A percentile compares a stretch with the other conserved stretches of the same genome.
Conservation (phyloP, 2,329 filamentous ascomycete species). For the Calonectria honghensis region DNA sequence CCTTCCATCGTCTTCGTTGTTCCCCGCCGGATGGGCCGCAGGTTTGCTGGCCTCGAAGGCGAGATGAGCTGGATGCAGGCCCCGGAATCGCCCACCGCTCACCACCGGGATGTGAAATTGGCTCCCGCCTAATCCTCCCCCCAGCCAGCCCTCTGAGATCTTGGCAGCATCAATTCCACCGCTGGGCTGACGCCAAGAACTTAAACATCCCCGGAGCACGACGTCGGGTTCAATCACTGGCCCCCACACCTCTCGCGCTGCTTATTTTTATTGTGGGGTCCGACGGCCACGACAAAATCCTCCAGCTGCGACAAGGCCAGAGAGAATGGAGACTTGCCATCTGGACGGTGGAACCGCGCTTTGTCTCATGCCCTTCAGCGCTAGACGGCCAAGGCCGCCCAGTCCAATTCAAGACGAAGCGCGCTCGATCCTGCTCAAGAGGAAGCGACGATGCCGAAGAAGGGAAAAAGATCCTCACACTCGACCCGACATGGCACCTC, state of each 20-base stretch:
- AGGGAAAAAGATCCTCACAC: background rate
- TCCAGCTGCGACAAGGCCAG: background rate
- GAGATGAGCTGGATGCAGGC: slow-evolving; percentile 19
- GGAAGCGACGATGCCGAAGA: background rate
- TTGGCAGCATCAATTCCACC: slow-evolving; percentile 28
- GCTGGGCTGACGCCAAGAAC: slow-evolving; percentile 30
- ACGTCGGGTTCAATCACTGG: slow-evolving; percentile 9
- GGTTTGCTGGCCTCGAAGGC: slow-evolving; percentile 17
- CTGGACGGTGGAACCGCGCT: slow-evolving; percentile 22
- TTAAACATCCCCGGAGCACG: slow-evolving; percentile 22
- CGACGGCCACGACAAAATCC: slow-evolving; percentile 4
- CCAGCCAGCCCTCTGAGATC: slow-evolving; percentile 16
- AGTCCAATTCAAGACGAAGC: background rate
- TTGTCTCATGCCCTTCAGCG: slow-evolving; percentile 16
- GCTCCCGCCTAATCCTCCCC: background rate
- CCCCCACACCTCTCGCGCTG: slow-evolving; percentile 12
- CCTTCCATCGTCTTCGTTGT: background rate
- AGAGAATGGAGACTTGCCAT: slow-evolving; percentile 2
- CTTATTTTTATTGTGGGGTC: slow-evolving; percentile 21
- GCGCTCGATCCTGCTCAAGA: background rate
- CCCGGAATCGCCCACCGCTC: slow-evolving; percentile 3
- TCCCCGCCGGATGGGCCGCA: background rate
- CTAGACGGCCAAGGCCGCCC: slow-evolving; percentile 6
- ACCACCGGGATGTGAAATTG: slow-evolving; percentile 22
- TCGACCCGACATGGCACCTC: background rate